phyloP scores from a whole-genome alignment of 2,329 filamentous ascomycete species.

The Hymenoscyphus albidus region DNA sequence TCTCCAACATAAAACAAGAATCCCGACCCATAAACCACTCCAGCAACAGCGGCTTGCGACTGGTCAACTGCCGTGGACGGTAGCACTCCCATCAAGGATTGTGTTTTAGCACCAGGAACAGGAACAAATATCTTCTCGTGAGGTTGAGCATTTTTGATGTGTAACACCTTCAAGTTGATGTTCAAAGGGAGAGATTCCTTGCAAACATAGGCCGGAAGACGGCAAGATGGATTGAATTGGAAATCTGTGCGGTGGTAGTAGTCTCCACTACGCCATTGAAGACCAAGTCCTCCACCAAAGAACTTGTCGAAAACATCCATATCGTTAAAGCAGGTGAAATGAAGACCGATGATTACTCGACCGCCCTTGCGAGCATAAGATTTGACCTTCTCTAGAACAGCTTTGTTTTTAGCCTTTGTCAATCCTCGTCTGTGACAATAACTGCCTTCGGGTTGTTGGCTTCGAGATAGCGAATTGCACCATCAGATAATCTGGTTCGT shows the following conservation, averaged over 20 bases:
- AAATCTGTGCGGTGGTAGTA: slow-evolving; percentile 27
- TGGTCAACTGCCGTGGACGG: slow-evolving; percentile 14
- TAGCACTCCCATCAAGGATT: slow-evolving; percentile 20
- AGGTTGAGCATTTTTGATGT: slow-evolving; percentile 27
- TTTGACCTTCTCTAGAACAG: slow-evolving; percentile 24
- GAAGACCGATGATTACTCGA: slow-evolving; percentile 28
- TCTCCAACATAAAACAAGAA: slow-evolving; percentile 33
- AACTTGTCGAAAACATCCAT: slow-evolving; percentile 24
- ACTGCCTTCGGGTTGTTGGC: slow-evolving; percentile 26
- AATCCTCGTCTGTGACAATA: slow-evolving; percentile 30
- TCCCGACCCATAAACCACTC: slow-evolving; percentile 27
- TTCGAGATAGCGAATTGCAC: slow-evolving; percentile 23
- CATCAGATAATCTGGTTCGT: slow-evolving; percentile 17
- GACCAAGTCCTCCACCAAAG: slow-evolving; percentile 23
- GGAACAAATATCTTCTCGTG: slow-evolving; percentile 33
- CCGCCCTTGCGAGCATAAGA: slow-evolving; percentile 29
- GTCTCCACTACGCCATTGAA: slow-evolving; percentile 27
- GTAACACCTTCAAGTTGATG: slow-evolving; percentile 33
- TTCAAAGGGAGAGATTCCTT: slow-evolving; percentile 20
- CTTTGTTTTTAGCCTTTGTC: slow-evolving; percentile 17
- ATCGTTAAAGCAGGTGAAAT: slow-evolving; percentile 27
- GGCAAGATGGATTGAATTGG: slow-evolving; percentile 21
- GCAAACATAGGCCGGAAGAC: slow-evolving; percentile 11
- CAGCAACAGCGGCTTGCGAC: slow-evolving; percentile 29
- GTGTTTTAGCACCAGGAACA: slow-evolving; percentile 12